Evolutionary conservation across 768 basidiomycete species (phyloP), one percentile per base, ranked within the genome.

Genomic region (Ramaria rubella): DNA sequence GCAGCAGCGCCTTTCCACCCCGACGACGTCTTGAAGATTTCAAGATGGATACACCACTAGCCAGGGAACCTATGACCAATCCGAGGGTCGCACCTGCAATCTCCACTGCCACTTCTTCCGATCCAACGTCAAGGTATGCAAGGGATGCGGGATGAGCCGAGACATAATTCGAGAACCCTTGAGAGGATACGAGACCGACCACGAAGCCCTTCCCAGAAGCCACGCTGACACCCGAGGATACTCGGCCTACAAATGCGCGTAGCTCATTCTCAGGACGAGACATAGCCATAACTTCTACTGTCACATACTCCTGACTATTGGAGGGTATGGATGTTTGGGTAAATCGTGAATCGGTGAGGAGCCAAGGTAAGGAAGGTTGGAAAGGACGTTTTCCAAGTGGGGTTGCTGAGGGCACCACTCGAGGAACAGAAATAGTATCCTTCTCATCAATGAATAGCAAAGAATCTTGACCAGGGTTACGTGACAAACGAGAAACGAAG

Each of bases 351-450:
- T 34, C 49, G 24, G 30, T 33, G 31, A 33, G 17, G 8, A 24
- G 15, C 49, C 49, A 51, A 24, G 49, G 33, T 23, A 23, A 36
- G n/a, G 30, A 33, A 1, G 49, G 49, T 17, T 31, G 33, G 24
- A 51, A 51, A 3, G 49, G 30, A 17, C n/a, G 11, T 21, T 51
- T 15, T 23, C 15, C 12, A 58, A 46, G n/a, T 34, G 43, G 48
- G 44, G 63, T 17, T 7, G 62, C 52, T 11, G 65, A 67, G 14
- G 70, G 60, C 8, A 71, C 63, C 17, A 69, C 61, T 33, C 69
- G 59, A 36, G 67, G 65, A 49, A 70, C 69, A 7, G 60, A 61
- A 15, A 71, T 51, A 2, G 65, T 60, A 19, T 69, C 69, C 26
- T 56, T 56, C 55, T 60, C 60, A 38, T 42, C 45, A n/a, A 71